Conservation (phyloP, 441 rosid genomes). For the Francoa sonchifolia region DNA sequence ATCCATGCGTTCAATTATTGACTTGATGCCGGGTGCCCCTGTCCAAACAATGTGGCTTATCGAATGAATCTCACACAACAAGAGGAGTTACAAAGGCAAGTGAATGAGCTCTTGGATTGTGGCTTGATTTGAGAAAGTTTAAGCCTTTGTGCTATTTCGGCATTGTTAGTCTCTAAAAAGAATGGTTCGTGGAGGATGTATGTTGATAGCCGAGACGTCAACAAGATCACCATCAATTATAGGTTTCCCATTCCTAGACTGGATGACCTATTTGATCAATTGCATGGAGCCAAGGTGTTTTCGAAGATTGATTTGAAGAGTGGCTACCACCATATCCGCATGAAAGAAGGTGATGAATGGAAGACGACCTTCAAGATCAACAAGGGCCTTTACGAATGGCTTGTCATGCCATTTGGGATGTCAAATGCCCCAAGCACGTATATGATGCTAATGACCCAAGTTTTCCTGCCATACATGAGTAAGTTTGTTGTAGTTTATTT, state of each 20-base stretch:
- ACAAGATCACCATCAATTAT: slow-evolving; percentile 1
- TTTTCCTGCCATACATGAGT: background rate
- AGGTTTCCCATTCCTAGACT: background rate
- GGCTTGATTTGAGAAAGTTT: no score
- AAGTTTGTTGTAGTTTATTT: background rate
- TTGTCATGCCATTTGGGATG: background rate
- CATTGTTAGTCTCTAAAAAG: no score
- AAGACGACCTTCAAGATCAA: background rate
- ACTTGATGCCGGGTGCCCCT: no score
- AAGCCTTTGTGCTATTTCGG: no score
- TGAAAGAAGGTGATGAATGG: background rate
- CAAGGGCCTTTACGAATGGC: background rate
- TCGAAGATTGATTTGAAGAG: background rate
- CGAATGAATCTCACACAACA: no score
- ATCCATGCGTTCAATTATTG: no score
- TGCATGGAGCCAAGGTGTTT: background rate
- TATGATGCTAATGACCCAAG: background rate
- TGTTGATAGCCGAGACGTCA: background rate
- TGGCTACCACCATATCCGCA: background rate
- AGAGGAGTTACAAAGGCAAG: no score
- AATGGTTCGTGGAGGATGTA: slow-evolving; percentile 3
- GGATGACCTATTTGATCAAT: background rate
- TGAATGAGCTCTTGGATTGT: no score
- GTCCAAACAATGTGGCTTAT: no score
- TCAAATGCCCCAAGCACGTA: background rate